These are phyloP conservation scores for Gonium pectorale DNA, from an alignment of 139 green algal species.

Conservation along the genomic window DNA sequence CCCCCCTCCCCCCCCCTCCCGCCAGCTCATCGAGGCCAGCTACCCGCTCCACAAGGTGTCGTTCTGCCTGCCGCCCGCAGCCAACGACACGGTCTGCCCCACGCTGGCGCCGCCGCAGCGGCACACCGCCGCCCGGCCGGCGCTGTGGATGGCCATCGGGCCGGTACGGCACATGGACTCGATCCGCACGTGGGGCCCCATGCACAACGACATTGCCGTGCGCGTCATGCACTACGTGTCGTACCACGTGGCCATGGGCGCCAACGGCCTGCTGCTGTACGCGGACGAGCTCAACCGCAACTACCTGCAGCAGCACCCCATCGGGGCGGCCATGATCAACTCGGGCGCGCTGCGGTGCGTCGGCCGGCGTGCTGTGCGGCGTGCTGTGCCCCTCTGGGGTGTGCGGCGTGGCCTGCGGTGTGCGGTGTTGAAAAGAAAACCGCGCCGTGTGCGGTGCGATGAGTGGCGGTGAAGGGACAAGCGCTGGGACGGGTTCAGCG, in stretches of 20 bases:
- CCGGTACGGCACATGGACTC: not conserved
- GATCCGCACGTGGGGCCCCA: not conserved
- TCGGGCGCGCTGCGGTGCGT: too few species aligned
- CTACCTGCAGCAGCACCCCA: too few species aligned
- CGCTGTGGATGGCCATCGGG: not conserved
- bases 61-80: not conserved
- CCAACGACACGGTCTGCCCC: not conserved
- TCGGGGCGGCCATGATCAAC: too few species aligned
- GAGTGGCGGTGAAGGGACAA: too few species aligned
- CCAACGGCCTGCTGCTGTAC: constrained; percentile 22
- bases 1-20: not conserved
- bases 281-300: not conserved
- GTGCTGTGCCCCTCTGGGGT: too few species aligned
- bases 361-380: too few species aligned
- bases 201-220: not conserved
- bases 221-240: not conserved
- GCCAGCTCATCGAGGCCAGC: constrained; percentile 1
- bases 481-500: too few species aligned
- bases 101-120: not conserved
- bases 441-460: too few species aligned
- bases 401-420: too few species aligned
- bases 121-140: not conserved
- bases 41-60: constrained; percentile 5
- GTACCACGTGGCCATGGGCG: constrained; percentile 28
- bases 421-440: too few species aligned